Evolutionary conservation across 768 basidiomycete genomes (phyloP).

Genomic region (Rhizopogon vinicolor): DNA sequence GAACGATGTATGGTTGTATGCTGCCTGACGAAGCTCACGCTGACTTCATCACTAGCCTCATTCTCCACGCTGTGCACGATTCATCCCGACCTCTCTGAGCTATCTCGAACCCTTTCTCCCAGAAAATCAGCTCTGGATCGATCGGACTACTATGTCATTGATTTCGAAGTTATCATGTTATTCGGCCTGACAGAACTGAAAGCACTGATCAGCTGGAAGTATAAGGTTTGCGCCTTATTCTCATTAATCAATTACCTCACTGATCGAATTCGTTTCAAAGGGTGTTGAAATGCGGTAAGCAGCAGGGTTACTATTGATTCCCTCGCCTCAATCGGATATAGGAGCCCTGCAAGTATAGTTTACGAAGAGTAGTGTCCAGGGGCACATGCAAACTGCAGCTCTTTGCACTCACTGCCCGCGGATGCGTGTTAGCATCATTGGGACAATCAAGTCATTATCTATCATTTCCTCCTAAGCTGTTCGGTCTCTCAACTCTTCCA

Average conservation of each 20-base stretch:
- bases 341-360: neutral
- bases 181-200: slow-evolving; percentile 37
- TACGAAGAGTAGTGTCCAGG: neutral
- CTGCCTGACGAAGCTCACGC: neutral
- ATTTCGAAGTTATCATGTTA: slow-evolving; percentile 28
- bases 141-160: slow-evolving; percentile 14
- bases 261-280: slow-evolving; percentile 10
- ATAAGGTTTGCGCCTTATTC: slow-evolving; percentile 21
- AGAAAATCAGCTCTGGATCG: neutral
- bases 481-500: no score
- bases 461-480: no score
- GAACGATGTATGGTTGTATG: slow-evolving; percentile 1
- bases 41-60: slow-evolving; percentile 3
- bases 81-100: slow-evolving; percentile 1
- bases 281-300: slow-evolving; percentile 27
- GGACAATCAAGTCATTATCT: no score
- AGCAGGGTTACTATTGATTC: neutral
- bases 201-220: slow-evolving; percentile 35
- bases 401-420: no score
- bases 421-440: no score
- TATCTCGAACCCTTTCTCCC: neutral
- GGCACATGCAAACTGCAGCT: no score
- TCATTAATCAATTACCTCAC: neutral
- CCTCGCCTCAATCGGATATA: neutral
- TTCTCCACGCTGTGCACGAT: slow-evolving; percentile 3